Percentiles rank a stretch among this genome's conserved stretches.
Conservation (phyloP, 345 rosid genomes). For the Eucalyptus melliodora region DNA sequence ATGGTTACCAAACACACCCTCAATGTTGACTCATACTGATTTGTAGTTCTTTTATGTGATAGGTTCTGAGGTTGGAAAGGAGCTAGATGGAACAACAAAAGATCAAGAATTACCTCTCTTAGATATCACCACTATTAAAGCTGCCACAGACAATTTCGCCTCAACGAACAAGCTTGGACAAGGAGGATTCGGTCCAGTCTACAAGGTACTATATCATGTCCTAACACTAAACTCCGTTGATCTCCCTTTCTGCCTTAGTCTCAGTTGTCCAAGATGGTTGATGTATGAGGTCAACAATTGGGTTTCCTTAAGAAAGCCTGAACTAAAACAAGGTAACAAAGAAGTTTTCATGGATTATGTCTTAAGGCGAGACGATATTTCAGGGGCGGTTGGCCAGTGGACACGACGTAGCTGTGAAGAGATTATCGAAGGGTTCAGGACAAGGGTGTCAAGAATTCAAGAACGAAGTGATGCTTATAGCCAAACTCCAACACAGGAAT, state of each 20-base stretch:
- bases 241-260: neutral
- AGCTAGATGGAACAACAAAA: neutral
- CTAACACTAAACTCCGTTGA: neutral
- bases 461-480: neutral
- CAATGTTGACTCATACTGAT: neutral
- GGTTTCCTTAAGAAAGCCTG: neutral
- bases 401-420: neutral
- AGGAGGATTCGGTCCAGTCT: neutral
- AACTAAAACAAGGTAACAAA: neutral
- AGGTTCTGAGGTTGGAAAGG: neutral
- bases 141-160: neutral
- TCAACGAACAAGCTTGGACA: neutral
- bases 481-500: conserved; percentile 5
- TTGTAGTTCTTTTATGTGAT: neutral
- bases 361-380: neutral
- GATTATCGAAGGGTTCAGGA: neutral
- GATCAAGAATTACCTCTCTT: neutral
- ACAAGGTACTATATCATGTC: neutral
- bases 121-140: neutral
- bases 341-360: neutral
- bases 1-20: too few species aligned
- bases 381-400: neutral
- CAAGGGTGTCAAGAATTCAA: neutral
- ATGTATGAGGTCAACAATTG: neutral
- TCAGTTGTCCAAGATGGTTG: neutral